Base-by-base conservation (phyloP, 2,329 filamentous ascomycete genomes). In the Magnaporthiopsis rhizophila region DNA sequence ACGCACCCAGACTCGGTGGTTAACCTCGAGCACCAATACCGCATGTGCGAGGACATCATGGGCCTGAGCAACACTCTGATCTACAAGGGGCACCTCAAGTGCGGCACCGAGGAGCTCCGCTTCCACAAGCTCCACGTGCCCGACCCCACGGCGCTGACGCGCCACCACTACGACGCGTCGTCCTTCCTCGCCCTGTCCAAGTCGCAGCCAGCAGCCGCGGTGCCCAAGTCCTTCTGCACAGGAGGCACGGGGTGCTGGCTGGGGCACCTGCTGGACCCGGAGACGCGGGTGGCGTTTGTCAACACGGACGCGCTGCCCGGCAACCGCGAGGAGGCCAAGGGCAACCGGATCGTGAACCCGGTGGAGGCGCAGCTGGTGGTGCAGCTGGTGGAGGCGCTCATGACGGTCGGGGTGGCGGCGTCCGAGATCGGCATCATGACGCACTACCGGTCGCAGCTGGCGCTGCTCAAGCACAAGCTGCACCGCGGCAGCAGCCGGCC, bases 1-100 rank as follows among this genome's bases (percentile, higher is more conserved):
- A 84, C 85, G 0, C 93, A 98, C 67, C 93, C 95, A 0, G 80
- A 86, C 60, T 92, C 92, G 0, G 93, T 99, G 2, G 91, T 96
- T 67, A 96, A 90, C 67, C 84, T 99, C 1, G 92, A 95, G 71
- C 92, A 97, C 71, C 95, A 99, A 74, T 99, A 99, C 73, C 91
- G 95, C 66, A 99, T 99, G 95, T 97, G 92, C 71, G 90, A 95
- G 69, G 95, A 99, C 67, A 90, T 99, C 66, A 98, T 98, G 94
- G 84, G 89, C 2, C 83, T 99, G 18, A 96, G 92, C 67, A 99
- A 97, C 75, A 90, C 86, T 1, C 83, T 99, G 64, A 97, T 99
- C 71, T 99, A 99, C 77, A 82, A 88, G n/a, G 94, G 93, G 5
- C 86, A 88, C 50, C 83, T 99, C 53, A 94, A 95, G 71, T 99